Percentiles rank a stretch among this genome's conserved stretches.
phyloP scores from a whole-genome alignment of 139 green algal genomes.

The Chlamydomonas eustigma region DNA sequence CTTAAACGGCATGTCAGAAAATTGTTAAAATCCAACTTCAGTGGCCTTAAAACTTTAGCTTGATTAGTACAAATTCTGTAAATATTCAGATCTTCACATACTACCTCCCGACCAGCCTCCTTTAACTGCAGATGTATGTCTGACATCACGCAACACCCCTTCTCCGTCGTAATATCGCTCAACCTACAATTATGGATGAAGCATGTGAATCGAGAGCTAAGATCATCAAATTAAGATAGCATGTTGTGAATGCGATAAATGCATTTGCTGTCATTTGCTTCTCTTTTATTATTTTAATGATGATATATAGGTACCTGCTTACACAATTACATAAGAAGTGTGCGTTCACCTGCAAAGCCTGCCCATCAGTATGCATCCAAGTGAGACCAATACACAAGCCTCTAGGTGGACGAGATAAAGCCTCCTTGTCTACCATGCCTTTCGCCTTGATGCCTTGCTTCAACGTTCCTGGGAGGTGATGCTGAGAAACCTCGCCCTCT shows the following conservation, averaged over 20 bases:
- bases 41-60: too few relatives aligned
- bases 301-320: neutral
- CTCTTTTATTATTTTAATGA: neutral
- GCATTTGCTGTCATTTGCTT: neutral
- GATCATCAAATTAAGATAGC: neutral
- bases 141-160: conserved; percentile 32
- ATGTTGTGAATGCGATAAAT: neutral
- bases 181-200: neutral
- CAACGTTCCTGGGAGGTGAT: neutral
- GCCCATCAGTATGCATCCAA: neutral
- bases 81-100: too few relatives aligned
- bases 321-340: neutral
- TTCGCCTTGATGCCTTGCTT: neutral
- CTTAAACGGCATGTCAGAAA: too few relatives aligned
- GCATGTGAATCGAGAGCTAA: neutral
- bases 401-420: neutral
- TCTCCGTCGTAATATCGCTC: conserved; percentile 36
- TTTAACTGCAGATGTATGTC: conserved; percentile 6
- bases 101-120: neutral
- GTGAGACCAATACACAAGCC: neutral
- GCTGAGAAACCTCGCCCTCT: neutral
- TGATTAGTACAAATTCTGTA: too few relatives aligned
- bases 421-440: too few relatives aligned
- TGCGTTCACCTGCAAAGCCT: neutral
- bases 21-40: too few relatives aligned